These are phyloP conservation scores for Guyanaporus albipodus DNA, from an alignment of 768 basidiomycete genomes.

Conservation along the genomic window DNA sequence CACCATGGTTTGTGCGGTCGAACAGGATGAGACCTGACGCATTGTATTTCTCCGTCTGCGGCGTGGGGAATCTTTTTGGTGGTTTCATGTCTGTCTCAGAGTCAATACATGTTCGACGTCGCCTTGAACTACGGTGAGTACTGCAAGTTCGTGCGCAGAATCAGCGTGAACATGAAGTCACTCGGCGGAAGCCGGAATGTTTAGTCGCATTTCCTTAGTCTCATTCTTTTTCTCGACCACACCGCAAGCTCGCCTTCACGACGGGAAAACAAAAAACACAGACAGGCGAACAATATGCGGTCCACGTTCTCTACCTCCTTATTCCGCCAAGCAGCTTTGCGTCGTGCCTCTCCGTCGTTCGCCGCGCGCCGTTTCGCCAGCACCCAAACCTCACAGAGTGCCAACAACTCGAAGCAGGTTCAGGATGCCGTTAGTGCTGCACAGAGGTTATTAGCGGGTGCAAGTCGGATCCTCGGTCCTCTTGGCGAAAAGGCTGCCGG, in stretches of 20 bases:
- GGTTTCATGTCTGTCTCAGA: too few relatives aligned
- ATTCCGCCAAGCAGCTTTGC: slow-evolving; percentile 22
- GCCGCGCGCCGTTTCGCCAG: slow-evolving; percentile 40
- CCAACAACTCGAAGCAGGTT: slow-evolving; percentile 57
- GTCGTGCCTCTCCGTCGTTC: slow-evolving; percentile 14
- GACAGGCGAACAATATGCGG: slow-evolving; percentile 16
- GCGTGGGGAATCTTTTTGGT: too few relatives aligned
- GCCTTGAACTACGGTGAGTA: too few relatives aligned
- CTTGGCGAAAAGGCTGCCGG: slow-evolving; percentile 52
- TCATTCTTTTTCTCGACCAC: background rate
- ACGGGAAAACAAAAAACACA: slow-evolving; percentile 9
- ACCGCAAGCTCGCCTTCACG: background rate
- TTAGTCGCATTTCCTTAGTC: background rate
- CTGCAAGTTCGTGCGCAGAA: too few relatives aligned
- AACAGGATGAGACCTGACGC: too few relatives aligned
- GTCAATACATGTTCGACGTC: too few relatives aligned
- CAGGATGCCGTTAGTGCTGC: slow-evolving; percentile 60
- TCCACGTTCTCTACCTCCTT: slow-evolving; percentile 23
- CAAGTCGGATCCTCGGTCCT: slow-evolving; percentile 46
- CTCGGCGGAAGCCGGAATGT: slow-evolving; percentile 8
- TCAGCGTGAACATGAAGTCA: too few relatives aligned
- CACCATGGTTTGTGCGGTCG: too few relatives aligned
- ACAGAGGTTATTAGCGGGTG: slow-evolving; percentile 52
- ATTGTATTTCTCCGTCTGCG: too few relatives aligned
- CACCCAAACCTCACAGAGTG: slow-evolving; percentile 35